phyloP scores from a whole-genome alignment of 305 asterid genomes.

The Rubia balearica region DNA sequence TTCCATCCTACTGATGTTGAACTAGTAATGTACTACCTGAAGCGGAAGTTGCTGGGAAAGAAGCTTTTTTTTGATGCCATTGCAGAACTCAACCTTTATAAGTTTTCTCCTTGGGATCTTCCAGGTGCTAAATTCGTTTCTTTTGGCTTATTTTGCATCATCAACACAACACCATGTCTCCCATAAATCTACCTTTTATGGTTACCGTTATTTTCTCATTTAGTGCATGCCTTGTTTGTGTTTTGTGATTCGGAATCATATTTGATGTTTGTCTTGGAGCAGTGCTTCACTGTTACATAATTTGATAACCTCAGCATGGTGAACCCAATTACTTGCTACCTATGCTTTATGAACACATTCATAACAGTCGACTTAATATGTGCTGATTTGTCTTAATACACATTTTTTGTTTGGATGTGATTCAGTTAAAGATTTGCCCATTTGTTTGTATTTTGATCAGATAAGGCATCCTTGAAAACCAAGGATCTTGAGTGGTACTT shows the following conservation, averaged over 20 bases:
- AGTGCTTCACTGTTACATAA: neutral
- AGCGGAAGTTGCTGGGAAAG: conserved; percentile 65
- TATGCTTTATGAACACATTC: too few species aligned
- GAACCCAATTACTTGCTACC: too few species aligned
- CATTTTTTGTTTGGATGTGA: neutral
- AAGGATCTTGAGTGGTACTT: conserved; percentile 89
- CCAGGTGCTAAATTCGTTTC: conserved; percentile 45
- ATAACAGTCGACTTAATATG: neutral
- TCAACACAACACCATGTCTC: neutral
- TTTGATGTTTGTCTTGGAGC: neutral
- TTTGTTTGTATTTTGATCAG: conserved; percentile 28
- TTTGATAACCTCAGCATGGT: neutral
- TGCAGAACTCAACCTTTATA: conserved; percentile 39
- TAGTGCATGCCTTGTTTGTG: neutral
- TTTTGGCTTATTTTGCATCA: neutral
- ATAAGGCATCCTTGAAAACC: conserved; percentile 56
- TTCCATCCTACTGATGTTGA: conserved; percentile 90
- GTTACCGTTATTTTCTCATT: neutral
- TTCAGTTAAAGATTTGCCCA: neutral
- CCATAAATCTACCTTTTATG: neutral
- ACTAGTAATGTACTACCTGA: conserved; percentile 69
- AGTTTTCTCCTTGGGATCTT: conserved; percentile 38
- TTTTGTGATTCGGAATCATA: neutral
- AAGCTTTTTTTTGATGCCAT: conserved; percentile 53
- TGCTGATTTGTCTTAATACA: neutral